These are phyloP conservation scores for Phytophthora kernoviae DNA, from an alignment of 352 stramenopile species.

Conservation along the genomic window DNA sequence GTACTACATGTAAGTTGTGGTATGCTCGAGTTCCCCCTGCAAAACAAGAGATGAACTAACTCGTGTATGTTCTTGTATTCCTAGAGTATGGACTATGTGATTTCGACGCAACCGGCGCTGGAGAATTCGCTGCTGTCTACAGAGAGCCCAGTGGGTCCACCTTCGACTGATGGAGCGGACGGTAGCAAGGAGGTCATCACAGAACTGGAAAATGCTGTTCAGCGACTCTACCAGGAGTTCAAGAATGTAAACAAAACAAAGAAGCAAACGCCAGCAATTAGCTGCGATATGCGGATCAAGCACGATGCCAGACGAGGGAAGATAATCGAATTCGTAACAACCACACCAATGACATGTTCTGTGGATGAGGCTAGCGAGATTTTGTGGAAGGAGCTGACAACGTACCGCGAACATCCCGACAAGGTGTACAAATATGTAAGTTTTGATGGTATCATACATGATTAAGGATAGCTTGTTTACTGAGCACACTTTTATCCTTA, in stretches of 20 bases:
- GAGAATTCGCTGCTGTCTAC: background rate
- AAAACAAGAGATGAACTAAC: background rate
- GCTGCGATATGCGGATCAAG: constrained; percentile 28
- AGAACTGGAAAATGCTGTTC: constrained; percentile 16
- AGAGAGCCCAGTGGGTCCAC: background rate
- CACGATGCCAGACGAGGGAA: constrained; percentile 16
- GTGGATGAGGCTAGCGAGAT: constrained; percentile 17
- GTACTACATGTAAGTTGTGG: constrained; percentile 20
- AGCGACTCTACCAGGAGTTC: constrained; percentile 14
- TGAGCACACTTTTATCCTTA: background rate
- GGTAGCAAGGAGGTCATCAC: background rate
- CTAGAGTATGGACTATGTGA: constrained; percentile 28
- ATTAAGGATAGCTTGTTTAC: background rate
- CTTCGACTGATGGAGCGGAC: background rate
- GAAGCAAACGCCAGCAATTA: constrained; percentile 5
- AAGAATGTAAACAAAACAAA: background rate
- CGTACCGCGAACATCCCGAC: constrained; percentile 22
- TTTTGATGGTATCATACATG: constrained; percentile 1
- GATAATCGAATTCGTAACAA: constrained; percentile 29
- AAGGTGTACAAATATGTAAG: constrained; percentile 33
- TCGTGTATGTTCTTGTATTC: background rate
- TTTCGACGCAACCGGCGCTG: background rate
- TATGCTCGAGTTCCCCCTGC: background rate
- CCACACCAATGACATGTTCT: constrained; percentile 27
- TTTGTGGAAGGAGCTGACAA: constrained; percentile 30